Percentiles rank a stretch among this genome's conserved stretches.
These are phyloP conservation scores for Kwoniella europaea DNA, from an alignment of 768 basidiomycete genomes.

Conservation along the genomic window DNA sequence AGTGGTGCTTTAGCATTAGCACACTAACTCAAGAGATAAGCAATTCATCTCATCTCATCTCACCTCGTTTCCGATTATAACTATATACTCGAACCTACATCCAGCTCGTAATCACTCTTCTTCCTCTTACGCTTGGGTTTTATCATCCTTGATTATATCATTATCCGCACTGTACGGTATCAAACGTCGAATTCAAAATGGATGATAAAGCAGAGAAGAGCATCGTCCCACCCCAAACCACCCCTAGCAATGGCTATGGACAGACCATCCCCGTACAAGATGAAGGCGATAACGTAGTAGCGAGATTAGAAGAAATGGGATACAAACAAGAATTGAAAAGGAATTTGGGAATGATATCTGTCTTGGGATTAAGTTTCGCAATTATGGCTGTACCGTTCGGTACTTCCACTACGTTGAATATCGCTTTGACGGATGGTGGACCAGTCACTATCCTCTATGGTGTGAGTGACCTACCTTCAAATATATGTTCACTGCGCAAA, in stretches of 20 bases:
- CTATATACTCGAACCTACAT: no score
- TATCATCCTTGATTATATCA: background rate
- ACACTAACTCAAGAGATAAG: no score
- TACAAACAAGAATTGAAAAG: constrained; percentile 52
- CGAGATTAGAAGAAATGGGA: constrained; percentile 47
- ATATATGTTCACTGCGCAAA: no score
- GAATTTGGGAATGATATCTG: constrained; percentile 49
- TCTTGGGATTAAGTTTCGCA: constrained; percentile 50
- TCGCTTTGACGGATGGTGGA: constrained; percentile 52
- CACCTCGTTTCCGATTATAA: no score
- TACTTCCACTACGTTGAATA: constrained; percentile 45
- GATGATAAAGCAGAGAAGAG: background rate
- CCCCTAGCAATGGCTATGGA: background rate
- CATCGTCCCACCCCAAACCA: background rate
- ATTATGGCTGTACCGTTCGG: constrained; percentile 55
- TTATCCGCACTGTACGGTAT: background rate
- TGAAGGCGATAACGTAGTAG: constrained; percentile 19
- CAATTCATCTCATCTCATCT: no score
- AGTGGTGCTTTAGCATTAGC: no score
- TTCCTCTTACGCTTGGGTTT: background rate
- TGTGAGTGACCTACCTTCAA: constrained; percentile 24
- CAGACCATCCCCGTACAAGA: background rate
- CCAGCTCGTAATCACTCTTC: background rate
- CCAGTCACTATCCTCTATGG: constrained; percentile 53
- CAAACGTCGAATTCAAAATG: background rate